A percentile compares a stretch with the other conserved stretches of the same genome.
Evolutionary conservation across 345 rosid species (phyloP).

Genomic region (Salix arbutifolia): DNA sequence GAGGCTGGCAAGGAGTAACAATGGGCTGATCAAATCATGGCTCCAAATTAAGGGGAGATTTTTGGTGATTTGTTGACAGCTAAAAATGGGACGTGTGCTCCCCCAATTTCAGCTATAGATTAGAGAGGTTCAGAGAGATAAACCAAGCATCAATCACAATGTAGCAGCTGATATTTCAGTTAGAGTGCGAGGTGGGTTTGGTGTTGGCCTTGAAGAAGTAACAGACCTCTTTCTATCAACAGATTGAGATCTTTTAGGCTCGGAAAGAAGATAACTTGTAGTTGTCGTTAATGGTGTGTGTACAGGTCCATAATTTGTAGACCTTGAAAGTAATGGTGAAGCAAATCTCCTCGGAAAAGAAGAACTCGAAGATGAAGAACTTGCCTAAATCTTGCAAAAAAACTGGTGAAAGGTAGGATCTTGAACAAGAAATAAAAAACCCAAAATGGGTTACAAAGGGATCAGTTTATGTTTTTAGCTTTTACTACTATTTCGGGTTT

Average conservation of each 20-base stretch:
- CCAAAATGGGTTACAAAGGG: conserved; percentile 8
- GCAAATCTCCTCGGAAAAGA: conserved; percentile 45
- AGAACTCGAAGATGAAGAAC: conserved; percentile 40
- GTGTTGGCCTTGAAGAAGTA: conserved; percentile 25
- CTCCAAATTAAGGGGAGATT: too few relatives aligned
- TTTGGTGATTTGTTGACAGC: too few relatives aligned
- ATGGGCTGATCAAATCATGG: too few relatives aligned
- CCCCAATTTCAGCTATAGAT: too few relatives aligned
- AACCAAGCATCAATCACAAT: too few relatives aligned
- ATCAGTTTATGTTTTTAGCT: conserved; percentile 18
- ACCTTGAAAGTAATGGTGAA: conserved; percentile 59
- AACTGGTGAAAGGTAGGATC: background rate
- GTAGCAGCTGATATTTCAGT: conserved; percentile 45
- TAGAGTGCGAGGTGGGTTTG: conserved; percentile 35
- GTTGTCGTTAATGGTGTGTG: background rate
- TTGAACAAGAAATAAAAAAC: conserved; percentile 11
- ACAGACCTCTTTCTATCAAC: conserved; percentile 62
- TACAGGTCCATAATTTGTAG: conserved; percentile 28
- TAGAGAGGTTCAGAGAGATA: too few relatives aligned
- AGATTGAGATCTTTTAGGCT: conserved; percentile 74
- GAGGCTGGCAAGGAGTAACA: too few relatives aligned
- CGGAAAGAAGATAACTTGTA: conserved; percentile 10
- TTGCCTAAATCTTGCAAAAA: conserved; percentile 5
- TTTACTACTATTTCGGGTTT: conserved; percentile 6
- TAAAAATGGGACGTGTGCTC: too few relatives aligned